Evolutionary conservation across 768 basidiomycete genomes (phyloP).

Genomic region (Rubroboletus pulcherrimus): DNA sequence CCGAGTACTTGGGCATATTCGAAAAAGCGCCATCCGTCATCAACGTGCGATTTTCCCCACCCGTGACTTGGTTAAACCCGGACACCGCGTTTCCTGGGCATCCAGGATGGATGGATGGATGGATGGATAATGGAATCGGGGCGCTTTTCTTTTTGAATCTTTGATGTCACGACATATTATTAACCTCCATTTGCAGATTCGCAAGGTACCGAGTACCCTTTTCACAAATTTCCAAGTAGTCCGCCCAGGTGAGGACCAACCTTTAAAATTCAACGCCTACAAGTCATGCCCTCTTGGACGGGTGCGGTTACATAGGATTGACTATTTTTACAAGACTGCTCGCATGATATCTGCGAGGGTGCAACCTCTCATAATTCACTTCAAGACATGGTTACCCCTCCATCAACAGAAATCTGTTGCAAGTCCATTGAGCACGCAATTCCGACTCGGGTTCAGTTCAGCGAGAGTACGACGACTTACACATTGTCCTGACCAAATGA

Average conservation of each 20-base stretch:
- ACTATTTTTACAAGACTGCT: background rate
- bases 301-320: background rate
- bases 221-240: background rate
- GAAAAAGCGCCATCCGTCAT: no score
- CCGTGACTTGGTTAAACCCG: no score
- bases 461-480: slow-evolving; percentile 9
- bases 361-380: background rate
- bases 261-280: background rate
- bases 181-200: background rate
- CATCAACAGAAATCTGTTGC: slow-evolving; percentile 19
- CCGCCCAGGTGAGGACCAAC: background rate
- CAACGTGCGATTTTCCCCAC: no score
- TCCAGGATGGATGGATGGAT: no score
- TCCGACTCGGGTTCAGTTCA: background rate
- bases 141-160: no score
- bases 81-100: no score
- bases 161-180: no score
- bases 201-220: no score
- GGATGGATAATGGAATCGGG: no score
- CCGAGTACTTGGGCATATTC: no score
- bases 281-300: background rate
- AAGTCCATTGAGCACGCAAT: background rate
- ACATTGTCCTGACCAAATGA: slow-evolving; percentile 19
- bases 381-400: slow-evolving; percentile 12
- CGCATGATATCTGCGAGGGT: background rate